Evolutionary conservation across 2,329 filamentous ascomycete genomes (phyloP), one percentile per base, ranked within the genome.

Genomic region (Colletotrichum navitas): DNA sequence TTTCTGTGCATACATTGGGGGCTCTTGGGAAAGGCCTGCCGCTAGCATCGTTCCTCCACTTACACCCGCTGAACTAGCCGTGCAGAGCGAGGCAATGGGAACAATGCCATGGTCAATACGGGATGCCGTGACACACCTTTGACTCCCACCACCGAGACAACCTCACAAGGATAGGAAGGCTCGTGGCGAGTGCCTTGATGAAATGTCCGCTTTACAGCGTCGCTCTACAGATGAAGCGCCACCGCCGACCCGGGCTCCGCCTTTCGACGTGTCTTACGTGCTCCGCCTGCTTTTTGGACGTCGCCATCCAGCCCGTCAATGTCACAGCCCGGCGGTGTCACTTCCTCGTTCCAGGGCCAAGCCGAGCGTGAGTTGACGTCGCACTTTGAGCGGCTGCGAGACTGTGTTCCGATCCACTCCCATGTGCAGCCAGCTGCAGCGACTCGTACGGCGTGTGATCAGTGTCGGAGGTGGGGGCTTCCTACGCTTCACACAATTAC

Each of bases 361-460:
- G 59, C 52, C 59, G 65, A 60, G 54, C 47, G n/a, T 49, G 41
- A 16, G 39, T 64, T 24, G 54, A 60, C 45, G 39, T 55, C 54
- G 47, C 45, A 32, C 45, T 55, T 47, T 59, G 49, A 47, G 45
- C 59, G 59, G 59, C 59, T 34, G 62, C 68, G n/a, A 58, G 59
- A 64, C 59, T 54, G 68, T 47, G 21, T 59, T 36, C 47, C 54
- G 54, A 60, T 60, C 54, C 52, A 59, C 59, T 34, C 36, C 59
- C 58, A 45, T 60, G 45, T 54, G 62, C 67, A 61, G 64, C 62
- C 72, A 75, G 58, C 74, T 71, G 59, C 65, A 63, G 59, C 34
- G 39, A 41, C 24, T 43, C 47, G 24, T 39, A 55, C 54, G 52
- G 59, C 59, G 65, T 63, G 54, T 45, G 45, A 71, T 65, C 18